phyloP scores from a whole-genome alignment of 1,284 basidiomycete genomes.

The Malassezia pachydermatis region DNA sequence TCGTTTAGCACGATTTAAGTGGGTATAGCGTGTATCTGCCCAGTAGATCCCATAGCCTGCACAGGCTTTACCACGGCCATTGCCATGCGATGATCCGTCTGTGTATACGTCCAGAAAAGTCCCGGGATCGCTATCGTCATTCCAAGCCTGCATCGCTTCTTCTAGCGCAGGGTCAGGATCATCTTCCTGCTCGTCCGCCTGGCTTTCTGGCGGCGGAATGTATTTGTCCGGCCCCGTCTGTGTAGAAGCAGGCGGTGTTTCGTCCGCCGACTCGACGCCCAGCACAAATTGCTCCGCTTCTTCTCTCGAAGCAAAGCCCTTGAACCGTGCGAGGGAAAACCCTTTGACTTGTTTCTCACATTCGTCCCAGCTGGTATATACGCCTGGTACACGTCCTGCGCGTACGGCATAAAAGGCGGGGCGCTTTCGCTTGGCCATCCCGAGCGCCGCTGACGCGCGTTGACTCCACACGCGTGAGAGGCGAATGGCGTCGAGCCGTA shows the following conservation, averaged over 20 bases:
- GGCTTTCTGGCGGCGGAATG: no score
- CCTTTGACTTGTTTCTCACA: slow-evolving; percentile 57
- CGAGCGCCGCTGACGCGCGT: neutral
- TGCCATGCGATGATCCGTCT: slow-evolving; percentile 69
- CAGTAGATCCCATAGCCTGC: slow-evolving; percentile 45
- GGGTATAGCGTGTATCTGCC: slow-evolving; percentile 15
- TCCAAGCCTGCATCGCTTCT: neutral
- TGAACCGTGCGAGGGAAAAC: slow-evolving; percentile 56
- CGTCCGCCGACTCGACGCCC: neutral
- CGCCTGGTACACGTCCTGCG: slow-evolving; percentile 29
- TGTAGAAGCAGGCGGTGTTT: no score
- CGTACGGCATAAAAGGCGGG: slow-evolving; percentile 28
- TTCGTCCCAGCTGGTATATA: slow-evolving; percentile 50
- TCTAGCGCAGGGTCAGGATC: neutral
- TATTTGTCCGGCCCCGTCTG: no score
- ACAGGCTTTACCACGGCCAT: slow-evolving; percentile 53
- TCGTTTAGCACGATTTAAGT: slow-evolving; percentile 64
- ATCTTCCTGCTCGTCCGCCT: no score
- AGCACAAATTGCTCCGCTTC: slow-evolving; percentile 51
- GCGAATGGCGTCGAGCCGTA: neutral
- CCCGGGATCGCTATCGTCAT: no score
- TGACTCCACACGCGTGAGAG: neutral
- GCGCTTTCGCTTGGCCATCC: neutral
- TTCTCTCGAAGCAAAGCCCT: slow-evolving; percentile 55
- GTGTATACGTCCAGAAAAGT: slow-evolving; percentile 55